phyloP scores from a whole-genome alignment of 2,329 filamentous ascomycete species.

The Purpureocillium takamizusanense region DNA sequence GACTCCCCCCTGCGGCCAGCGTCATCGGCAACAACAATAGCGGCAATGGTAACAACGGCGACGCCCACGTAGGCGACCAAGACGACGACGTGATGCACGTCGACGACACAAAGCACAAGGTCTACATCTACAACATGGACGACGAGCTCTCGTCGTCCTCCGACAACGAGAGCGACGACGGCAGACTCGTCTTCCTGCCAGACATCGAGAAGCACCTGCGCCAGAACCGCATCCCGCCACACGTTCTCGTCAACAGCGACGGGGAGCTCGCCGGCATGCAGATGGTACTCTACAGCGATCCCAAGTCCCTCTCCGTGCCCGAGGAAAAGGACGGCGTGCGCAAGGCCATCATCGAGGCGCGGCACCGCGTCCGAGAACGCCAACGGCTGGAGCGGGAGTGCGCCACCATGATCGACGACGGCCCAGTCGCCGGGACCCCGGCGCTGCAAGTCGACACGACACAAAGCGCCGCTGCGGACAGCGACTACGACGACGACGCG shows the following conservation, averaged over 20 bases:
- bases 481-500: conserved; percentile 43
- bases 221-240: conserved; percentile 58
- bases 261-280: conserved; percentile 53
- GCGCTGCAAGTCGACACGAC: not conserved
- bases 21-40: too few relatives aligned
- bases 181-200: conserved; percentile 67
- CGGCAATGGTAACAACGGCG: too few relatives aligned
- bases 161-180: conserved; percentile 34
- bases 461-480: conserved; percentile 2
- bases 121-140: conserved; percentile 88
- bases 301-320: conserved; percentile 65
- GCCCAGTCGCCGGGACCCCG: too few relatives aligned
- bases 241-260: conserved; percentile 50
- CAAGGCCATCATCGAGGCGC: conserved; percentile 73
- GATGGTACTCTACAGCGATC: conserved; percentile 78
- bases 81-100: conserved; percentile 64
- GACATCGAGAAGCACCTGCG: conserved; percentile 77
- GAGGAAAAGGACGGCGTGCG: conserved; percentile 69
- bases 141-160: conserved; percentile 73
- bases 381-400: conserved; percentile 34
- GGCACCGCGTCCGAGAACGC: conserved; percentile 55
- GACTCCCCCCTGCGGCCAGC: too few relatives aligned
- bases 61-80: too few relatives aligned
- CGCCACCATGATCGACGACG: conserved; percentile 1
- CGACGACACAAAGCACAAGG: conserved; percentile 76